Evolutionary conservation across 352 stramenopile species (phyloP).

Genomic region (Thraustotheca clavata): DNA sequence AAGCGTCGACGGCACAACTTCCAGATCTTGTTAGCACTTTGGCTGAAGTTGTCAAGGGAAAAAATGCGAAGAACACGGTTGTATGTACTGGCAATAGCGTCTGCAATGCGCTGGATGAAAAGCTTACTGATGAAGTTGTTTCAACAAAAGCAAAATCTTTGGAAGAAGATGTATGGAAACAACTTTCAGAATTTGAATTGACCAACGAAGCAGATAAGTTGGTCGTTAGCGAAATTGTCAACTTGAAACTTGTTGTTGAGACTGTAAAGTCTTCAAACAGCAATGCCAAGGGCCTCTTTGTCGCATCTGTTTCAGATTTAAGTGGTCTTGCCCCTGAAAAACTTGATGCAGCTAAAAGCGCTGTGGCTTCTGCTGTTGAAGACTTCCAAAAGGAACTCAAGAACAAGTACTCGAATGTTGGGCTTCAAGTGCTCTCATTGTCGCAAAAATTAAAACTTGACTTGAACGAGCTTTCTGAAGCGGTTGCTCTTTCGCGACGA

Average conservation of each 20-base stretch:
- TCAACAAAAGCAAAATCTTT: not conserved
- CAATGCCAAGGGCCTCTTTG: conserved; percentile 26
- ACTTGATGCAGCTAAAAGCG: conserved; percentile 24
- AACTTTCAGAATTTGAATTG: not conserved
- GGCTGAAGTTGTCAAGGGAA: conserved; percentile 10
- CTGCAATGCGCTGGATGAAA: not conserved
- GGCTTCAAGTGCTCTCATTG: conserved; percentile 31
- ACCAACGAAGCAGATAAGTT: not conserved
- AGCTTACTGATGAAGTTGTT: not conserved
- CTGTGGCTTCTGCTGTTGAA: conserved; percentile 25
- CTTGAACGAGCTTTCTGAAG: conserved; percentile 25
- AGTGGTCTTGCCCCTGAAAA: conserved; percentile 24
- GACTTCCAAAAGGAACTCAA: conserved; percentile 37
- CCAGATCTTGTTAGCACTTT: conserved; percentile 7
- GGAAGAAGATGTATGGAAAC: conserved; percentile 4
- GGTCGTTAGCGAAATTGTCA: conserved; percentile 9
- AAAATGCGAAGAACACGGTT: conserved; percentile 12
- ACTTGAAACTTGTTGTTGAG: not conserved
- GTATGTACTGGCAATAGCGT: not conserved
- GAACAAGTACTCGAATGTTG: conserved; percentile 25
- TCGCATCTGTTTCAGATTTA: conserved; percentile 31
- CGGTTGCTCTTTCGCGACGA: conserved; percentile 26
- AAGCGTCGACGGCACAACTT: conserved; percentile 1
- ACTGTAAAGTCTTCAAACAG: not conserved
- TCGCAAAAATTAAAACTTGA: conserved; percentile 22